Percentiles rank a stretch among this genome's conserved stretches.
These are phyloP conservation scores for Magnusiomyces suaveolens DNA, from an alignment of 1,139 yeast genomes.

Conservation along the genomic window DNA sequence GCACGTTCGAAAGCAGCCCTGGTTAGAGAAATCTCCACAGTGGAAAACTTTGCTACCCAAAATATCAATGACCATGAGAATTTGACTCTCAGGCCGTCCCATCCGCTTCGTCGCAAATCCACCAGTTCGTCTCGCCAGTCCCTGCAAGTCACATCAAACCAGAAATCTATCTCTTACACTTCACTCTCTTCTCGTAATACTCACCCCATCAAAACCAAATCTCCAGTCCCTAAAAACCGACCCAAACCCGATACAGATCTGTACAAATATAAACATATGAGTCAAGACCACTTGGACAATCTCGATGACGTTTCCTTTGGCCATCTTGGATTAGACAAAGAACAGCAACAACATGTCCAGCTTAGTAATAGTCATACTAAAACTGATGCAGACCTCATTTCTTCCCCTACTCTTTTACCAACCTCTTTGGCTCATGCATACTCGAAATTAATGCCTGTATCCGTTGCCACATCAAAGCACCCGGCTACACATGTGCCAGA, in stretches of 20 bases:
- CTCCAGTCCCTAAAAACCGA: not conserved
- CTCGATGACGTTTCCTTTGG: not conserved
- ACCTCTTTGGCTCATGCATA: no score
- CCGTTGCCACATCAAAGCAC: no score
- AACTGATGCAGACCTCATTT: not conserved
- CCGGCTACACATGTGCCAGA: no score
- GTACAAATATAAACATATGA: not conserved
- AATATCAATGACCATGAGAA: no score
- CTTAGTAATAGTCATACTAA: not conserved
- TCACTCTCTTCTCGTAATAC: not conserved
- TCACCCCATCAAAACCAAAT: not conserved
- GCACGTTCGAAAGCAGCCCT: not conserved
- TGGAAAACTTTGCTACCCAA: no score
- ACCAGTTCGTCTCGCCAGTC: no score
- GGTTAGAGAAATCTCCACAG: not conserved
- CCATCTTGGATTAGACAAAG: not conserved
- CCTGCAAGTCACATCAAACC: not conserved
- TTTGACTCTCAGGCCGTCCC: not conserved
- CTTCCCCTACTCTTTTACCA: not conserved
- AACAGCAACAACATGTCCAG: not conserved
- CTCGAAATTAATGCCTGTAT: no score
- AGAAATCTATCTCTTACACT: not conserved
- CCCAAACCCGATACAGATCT: not conserved
- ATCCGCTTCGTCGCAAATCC: not conserved
- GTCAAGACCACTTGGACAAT: not conserved